Evolutionary conservation across 1,284 basidiomycete species (phyloP).

Genomic region (Athelia sp.): DNA sequence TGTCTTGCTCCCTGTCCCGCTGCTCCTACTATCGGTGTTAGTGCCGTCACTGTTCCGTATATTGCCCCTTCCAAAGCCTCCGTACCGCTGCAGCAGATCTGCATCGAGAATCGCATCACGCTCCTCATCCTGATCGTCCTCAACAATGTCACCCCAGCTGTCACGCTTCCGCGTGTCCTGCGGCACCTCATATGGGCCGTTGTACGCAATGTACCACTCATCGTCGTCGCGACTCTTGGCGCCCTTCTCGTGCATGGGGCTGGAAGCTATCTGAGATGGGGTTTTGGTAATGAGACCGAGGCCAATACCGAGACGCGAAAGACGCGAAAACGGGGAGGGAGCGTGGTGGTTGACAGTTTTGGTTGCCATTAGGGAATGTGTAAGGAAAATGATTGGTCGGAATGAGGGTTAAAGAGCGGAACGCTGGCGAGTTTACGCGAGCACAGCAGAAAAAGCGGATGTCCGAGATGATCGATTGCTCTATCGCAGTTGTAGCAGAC

Average conservation of each 20-base stretch:
- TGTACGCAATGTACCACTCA: conserved; percentile 63
- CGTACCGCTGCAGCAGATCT: conserved; percentile 15
- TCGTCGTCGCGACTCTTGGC: conserved; percentile 23
- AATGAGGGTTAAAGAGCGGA: too few species aligned
- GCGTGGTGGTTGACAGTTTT: conserved; percentile 16
- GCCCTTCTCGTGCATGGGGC: conserved; percentile 8
- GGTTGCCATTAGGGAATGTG: conserved; percentile 13
- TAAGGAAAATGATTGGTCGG: too few species aligned
- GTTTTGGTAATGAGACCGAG: conserved; percentile 16
- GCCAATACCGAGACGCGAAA: conserved; percentile 21
- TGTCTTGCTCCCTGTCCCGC: too few species aligned
- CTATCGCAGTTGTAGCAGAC: too few species aligned
- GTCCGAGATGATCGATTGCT: too few species aligned
- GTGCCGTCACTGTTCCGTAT: conserved; percentile 1
- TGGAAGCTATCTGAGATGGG: conserved; percentile 13
- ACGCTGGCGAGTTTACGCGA: too few species aligned
- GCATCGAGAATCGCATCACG: conserved; percentile 17
- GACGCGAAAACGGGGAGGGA: conserved; percentile 27
- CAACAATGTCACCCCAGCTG: conserved; percentile 45
- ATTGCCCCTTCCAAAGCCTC: conserved; percentile 11
- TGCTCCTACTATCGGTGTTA: conserved; percentile 1
- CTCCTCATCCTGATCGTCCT: conserved; percentile 26
- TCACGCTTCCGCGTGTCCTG: conserved; percentile 29
- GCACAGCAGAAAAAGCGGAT: too few species aligned
- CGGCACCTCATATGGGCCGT: conserved; percentile 51